These are phyloP conservation scores for Escovopsis weberi DNA, from an alignment of 2,329 filamentous ascomycete genomes.

Conservation along the genomic window DNA sequence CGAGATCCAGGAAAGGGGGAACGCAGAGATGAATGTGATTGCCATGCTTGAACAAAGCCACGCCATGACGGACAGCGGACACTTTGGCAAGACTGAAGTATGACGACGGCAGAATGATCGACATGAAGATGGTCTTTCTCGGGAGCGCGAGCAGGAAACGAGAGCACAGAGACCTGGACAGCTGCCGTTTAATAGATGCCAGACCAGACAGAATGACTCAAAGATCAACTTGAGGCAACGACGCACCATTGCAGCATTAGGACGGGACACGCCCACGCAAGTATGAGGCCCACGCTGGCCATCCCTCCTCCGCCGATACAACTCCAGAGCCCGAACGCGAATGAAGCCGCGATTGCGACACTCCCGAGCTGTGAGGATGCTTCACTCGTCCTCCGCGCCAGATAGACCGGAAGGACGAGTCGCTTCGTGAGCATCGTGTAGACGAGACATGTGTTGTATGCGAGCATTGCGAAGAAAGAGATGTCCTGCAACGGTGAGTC, in stretches of 20 bases:
- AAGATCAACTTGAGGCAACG: too few species aligned
- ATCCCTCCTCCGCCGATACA: slow-evolving; percentile 24
- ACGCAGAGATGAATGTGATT: slow-evolving; percentile 52
- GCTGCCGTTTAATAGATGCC: background rate
- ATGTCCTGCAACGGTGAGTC: slow-evolving; percentile 58
- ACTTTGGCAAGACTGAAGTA: slow-evolving; percentile 64
- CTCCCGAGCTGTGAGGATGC: background rate
- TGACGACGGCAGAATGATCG: slow-evolving; percentile 48
- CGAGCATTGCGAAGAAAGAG: slow-evolving; percentile 67
- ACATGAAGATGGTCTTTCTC: slow-evolving; percentile 40
- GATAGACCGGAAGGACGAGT: slow-evolving; percentile 34
- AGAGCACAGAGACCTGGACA: background rate
- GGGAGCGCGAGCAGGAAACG: slow-evolving; percentile 3
- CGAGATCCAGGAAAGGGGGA: slow-evolving; percentile 53
- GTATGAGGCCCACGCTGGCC: slow-evolving; percentile 56
- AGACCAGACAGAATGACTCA: too few species aligned
- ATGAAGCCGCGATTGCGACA: background rate
- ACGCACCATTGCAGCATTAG: slow-evolving; percentile 30
- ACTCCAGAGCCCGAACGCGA: background rate
- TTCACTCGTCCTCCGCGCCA: slow-evolving; percentile 9
- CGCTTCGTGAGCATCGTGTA: slow-evolving; percentile 55
- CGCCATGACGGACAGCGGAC: slow-evolving; percentile 49
- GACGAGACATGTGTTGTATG: slow-evolving; percentile 54
- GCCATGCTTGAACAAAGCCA: slow-evolving; percentile 53
- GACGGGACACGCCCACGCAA: slow-evolving; percentile 55